Evolutionary conservation across 2,329 filamentous ascomycete species (phyloP).

Genomic region (Plenodomus tracheiphilus): DNA sequence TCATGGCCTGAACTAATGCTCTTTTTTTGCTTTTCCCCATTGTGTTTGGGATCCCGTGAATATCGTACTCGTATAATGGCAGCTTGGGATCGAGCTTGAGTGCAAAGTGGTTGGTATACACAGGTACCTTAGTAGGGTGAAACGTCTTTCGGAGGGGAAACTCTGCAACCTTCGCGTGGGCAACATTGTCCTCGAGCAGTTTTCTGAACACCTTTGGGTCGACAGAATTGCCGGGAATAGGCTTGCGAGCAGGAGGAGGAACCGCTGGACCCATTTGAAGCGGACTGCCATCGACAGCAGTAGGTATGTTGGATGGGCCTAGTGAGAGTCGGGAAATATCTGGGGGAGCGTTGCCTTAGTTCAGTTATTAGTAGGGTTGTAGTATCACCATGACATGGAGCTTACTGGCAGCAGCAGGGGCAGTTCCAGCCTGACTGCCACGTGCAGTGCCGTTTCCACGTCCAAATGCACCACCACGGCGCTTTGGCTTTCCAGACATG

Average conservation of each 20-base stretch:
- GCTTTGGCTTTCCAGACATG: background rate
- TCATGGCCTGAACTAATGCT: background rate
- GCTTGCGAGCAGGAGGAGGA: background rate
- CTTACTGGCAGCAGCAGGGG: background rate
- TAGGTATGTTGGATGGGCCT: background rate
- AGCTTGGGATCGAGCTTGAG: conserved; percentile 4
- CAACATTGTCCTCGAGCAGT: background rate
- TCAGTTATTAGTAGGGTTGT: background rate
- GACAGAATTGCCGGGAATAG: background rate
- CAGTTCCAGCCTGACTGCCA: background rate
- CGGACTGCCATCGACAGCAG: conserved; percentile 6
- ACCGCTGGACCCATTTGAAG: background rate
- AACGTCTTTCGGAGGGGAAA: conserved; percentile 5
- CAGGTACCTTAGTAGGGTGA: background rate
- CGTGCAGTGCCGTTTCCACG: background rate
- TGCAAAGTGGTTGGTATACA: conserved; percentile 9
- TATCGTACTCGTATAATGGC: conserved; percentile 5
- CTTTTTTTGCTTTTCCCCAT: background rate
- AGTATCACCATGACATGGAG: background rate
- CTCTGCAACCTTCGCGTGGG: background rate
- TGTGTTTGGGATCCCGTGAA: conserved; percentile 2
- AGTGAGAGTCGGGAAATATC: background rate
- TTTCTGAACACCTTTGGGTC: background rate
- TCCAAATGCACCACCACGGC: background rate
- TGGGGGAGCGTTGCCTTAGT: background rate